Evolutionary conservation across 2,329 filamentous ascomycete species (phyloP).

Genomic region (Shiraia sp.): DNA sequence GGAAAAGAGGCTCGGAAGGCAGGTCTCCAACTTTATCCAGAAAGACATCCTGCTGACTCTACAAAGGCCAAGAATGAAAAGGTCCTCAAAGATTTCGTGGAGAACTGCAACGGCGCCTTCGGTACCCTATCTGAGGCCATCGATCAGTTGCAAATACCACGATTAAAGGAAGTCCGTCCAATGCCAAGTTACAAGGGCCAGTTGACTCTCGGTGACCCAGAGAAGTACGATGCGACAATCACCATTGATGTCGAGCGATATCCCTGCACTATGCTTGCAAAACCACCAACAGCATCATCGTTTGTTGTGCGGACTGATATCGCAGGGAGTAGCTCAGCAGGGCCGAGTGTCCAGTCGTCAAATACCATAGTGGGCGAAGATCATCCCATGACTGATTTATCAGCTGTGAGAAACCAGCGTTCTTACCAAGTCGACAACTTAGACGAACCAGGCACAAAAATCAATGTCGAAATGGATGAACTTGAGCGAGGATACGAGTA

Average conservation of each 20-base stretch:
- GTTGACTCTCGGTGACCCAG: conserved; percentile 77
- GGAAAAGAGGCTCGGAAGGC: conserved; percentile 75
- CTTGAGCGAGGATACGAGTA: conserved; percentile 95
- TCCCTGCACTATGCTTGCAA: conserved; percentile 79
- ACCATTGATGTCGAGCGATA: conserved; percentile 89
- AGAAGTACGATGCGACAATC: conserved; percentile 73
- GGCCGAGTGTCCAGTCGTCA: conserved; percentile 58
- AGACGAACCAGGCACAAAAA: conserved; percentile 74
- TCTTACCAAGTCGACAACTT: conserved; percentile 81
- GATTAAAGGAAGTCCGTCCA: conserved; percentile 74
- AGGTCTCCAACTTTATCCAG: conserved; percentile 1
- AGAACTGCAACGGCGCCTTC: conserved; percentile 70
- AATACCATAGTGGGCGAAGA: conserved; percentile 51
- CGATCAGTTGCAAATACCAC: conserved; percentile 74
- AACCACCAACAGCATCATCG: conserved; percentile 73
- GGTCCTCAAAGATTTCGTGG: conserved; percentile 65
- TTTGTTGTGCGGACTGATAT: conserved; percentile 64
- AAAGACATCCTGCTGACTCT: conserved; percentile 14
- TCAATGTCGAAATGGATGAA: conserved; percentile 78
- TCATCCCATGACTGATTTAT: conserved; percentile 52
- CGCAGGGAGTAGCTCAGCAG: conserved; percentile 42
- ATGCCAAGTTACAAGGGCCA: conserved; percentile 78
- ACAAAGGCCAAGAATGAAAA: conserved; percentile 70
- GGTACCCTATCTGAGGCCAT: conserved; percentile 89
- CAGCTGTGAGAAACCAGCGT: conserved; percentile 74